Evolutionary conservation across 2,329 filamentous ascomycete species (phyloP), one percentile per base, ranked within the genome.

Genomic region (Diaporthe sp.): DNA sequence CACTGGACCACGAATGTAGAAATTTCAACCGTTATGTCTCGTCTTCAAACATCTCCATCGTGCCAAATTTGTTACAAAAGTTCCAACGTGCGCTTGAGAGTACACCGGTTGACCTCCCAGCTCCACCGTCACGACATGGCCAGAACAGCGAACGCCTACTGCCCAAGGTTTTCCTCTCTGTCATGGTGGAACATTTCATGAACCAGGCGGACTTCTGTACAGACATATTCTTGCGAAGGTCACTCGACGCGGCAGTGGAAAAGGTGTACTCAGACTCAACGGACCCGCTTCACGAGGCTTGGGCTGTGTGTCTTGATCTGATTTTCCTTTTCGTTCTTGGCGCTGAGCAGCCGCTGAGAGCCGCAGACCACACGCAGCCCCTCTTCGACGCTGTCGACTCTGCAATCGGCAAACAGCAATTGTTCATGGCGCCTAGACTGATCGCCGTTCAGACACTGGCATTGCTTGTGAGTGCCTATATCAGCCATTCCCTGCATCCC

Each of bases 351-450:
- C 60, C 60, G 25, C 25, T 64, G 4, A 40, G 60, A 47, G 60
- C 60, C 22, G 25, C 60, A 28, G 60, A 64, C 19, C 60, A 64
- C 19, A 64, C 60, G 13, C 60, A 64, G 28, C 60, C 25, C 15
- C 60, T 64, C 25, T 64, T 64, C 60, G 60, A 64, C 25, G 60
- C 60, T n/a, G 60, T 64, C 3, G 40, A 64, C 60, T 64, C 60
- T 33, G 60, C 60, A 64, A 64, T 64, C 19, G 28, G 60, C 40
- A 64, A 47, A 33, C 60, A 64, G 28, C 40, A 64, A n/a, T 13
- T 64, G 17, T 64, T 64, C 12, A 64, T 64, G 60, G 60, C 60
- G 28, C 60, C 60, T 9, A 42, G 58, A 28, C 25, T 64, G 25
- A 33, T 64, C 8, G 25, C 60, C 19, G 60, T 64, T 47, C 60